Base-by-base conservation (phyloP, 768 basidiomycete species). In the Mycena haematopus region DNA sequence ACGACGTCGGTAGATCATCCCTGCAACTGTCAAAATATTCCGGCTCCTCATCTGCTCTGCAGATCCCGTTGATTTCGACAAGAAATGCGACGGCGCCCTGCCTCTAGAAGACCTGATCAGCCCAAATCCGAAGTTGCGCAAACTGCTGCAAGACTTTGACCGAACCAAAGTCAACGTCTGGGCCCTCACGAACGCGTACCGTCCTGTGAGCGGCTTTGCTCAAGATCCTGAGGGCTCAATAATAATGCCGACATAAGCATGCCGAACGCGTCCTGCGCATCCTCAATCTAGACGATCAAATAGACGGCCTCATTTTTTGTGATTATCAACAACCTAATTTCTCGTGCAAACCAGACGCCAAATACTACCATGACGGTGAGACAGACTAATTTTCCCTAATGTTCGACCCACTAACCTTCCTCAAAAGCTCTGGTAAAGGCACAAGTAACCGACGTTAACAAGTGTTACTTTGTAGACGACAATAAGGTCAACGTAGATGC, bases 101-200 rank as follows among this genome's bases (percentile, higher is more conserved):
- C 93, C 93, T 8, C 79, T 95, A 8, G 93, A 95, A 70, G 81
- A 88, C 3, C 88, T 91, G 78, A 87, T 95, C 65, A 79, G 81
- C 27, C 90, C 87, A 31, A 78, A 90, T 70, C 84, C 88, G 8
- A 69, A 65, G 9, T 72, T 90, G 11, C 85, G 87, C 22, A 83
- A 86, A 68, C 81, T 95, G 7, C 81, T 95, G 53, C 76, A 89
- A 72, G 91, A 95, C 70, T 86, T 95, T 31, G 91, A 95, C 70
- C 84, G 87, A 50, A 81, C 79, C 29, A 93, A 91, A 72, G 85
- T 81, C 10, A 83, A 86, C n/a, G 86, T 95, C 6, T 95, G 93
- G 93, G 92, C 84, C 3, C 75, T 95, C 45, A 95, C 93, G 4
- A 95, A 95, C 70, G 93, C 93, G 13, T 94, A 93, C 72, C 80